phyloP scores from a whole-genome alignment of 495 filamentous ascomycete species.

The Viridothelium virens region DNA sequence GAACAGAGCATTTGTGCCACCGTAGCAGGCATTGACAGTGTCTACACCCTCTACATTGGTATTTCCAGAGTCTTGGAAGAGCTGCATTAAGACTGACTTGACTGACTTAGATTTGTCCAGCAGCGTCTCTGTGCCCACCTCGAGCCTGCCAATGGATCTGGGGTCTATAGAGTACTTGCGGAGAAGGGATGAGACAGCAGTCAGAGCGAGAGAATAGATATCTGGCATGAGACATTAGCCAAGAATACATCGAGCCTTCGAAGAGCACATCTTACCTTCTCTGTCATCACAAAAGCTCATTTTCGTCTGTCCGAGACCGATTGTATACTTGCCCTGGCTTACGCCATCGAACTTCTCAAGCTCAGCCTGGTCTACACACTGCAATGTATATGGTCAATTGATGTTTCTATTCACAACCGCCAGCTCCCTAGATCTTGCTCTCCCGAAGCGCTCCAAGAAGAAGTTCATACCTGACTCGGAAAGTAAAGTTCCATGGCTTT shows the following conservation, averaged over 20 bases:
- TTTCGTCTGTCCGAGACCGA: slow-evolving; percentile 97
- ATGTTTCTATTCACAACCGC: slow-evolving; percentile 1
- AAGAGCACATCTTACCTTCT: slow-evolving; percentile 61
- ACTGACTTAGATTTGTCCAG: slow-evolving; percentile 99
- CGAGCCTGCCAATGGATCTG: slow-evolving; percentile 81
- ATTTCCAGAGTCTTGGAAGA: slow-evolving; percentile 75
- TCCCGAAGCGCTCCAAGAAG: not conserved
- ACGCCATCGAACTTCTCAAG: slow-evolving; percentile 99
- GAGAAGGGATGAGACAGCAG: slow-evolving; percentile 77
- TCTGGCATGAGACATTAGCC: slow-evolving; percentile 46
- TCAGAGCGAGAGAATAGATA: slow-evolving; percentile 95
- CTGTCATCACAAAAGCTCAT: slow-evolving; percentile 99
- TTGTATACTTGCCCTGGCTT: slow-evolving; percentile 90
- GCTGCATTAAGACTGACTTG: slow-evolving; percentile 98
- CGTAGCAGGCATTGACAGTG: slow-evolving; percentile 96
- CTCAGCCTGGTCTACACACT: slow-evolving; percentile 96
- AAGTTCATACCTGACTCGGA: slow-evolving; percentile 71
- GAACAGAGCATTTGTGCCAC: slow-evolving; percentile 95
- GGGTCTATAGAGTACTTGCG: slow-evolving; percentile 91
- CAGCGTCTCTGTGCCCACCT: slow-evolving; percentile 97
- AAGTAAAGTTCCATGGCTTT: slow-evolving; percentile 99
- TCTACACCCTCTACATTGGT: slow-evolving; percentile 96
- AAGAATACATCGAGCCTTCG: not conserved
- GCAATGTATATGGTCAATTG: slow-evolving; percentile 13
- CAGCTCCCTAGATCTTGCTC: too few species aligned